Evolutionary conservation across 75 land plant species (phyloP), one percentile per base, ranked within the genome.

Genomic region (Selaginella moellendorffii): DNA sequence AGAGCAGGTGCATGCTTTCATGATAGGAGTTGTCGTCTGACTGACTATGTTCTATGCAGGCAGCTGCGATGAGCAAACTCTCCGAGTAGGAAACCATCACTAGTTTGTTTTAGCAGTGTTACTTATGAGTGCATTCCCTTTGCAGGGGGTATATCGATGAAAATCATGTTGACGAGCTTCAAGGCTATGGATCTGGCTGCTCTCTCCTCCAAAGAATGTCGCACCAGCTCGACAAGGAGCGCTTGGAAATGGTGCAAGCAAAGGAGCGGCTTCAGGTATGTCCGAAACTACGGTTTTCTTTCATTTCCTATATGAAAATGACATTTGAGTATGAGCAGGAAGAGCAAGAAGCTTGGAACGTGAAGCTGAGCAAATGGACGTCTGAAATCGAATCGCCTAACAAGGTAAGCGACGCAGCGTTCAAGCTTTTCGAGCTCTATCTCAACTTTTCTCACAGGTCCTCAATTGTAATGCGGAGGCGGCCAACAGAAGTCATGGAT

Each of bases 261-360:
- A 56, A 56, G 21, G 59, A 56, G 2, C 59, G 59, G 17, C 59
- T 56, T n/a, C 59, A 56, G 59, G 59, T 56, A 36, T n/a, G n/a
- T n/a, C n/a, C n/a, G n/a, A n/a, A n/a, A n/a, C n/a, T n/a, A n/a
- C n/a, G n/a, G n/a, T n/a, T n/a, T 14, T 36, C 46, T 36, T 14
- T 36, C 46, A 5, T 14, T 36, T 14, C 14, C 46, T 36, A 36
- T 36, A 36, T 36, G 14, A n/a, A n/a, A n/a, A n/a, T n/a, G n/a
- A n/a, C n/a, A n/a, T n/a, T n/a, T n/a, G n/a, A n/a, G n/a, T n/a
- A 36, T 36, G 5, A 36, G 5, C 46, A 36, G 46, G 46, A 5
- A 14, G 46, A 36, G 46, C 46, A 36, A 36, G 46, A 5, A 5
- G 14, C 5, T 5, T 36, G 46, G 46, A 36, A 36, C 14, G 5